Evolutionary conservation across 495 filamentous ascomycete species (phyloP), one percentile per base, ranked within the genome.

Genomic region (Aspergillus carlsbadensis): DNA sequence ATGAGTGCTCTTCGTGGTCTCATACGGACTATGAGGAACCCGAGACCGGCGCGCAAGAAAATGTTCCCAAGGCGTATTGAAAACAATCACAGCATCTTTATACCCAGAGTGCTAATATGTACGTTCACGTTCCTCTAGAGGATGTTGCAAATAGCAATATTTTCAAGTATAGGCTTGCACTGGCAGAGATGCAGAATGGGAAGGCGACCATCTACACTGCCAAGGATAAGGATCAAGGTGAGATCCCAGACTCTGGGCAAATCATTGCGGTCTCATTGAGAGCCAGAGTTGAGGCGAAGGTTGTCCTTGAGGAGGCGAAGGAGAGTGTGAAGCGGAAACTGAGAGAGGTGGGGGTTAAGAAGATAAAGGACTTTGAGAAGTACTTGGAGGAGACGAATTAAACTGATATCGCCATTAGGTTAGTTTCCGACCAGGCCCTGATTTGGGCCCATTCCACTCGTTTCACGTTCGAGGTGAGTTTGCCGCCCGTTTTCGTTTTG

Each of bases 1-100:
- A 54, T 20, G 37, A 8, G 31, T 54, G 52, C 41, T 54, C 52
- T 5, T 7, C 29, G 5, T 54, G 52, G 18, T 54, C 52, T 1
- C 52, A 54, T 21, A 24, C 14, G 2, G n/a, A n/a, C 1, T 45
- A 44, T 18, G 35, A 35, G 11, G 24, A 10, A 15, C 47, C 47
- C 17, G 18, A 42, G 39, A 42, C 18, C 10, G 6, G 15, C 13
- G 18, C 15, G 2, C 20, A 17, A 8, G 26, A 4, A 29, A 29
- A 29, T 29, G 8, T 8, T 3, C 41, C 41, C 3, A 43, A 10
- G 10, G 18, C 37, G 14, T 54, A 44, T 29, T 35, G 21, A 10
- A 10, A 21, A 6, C 39, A 22, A 7, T 3, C 13, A 13, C 5
- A 0, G 10, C 17, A 18, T 26, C 3, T 44, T 39, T 40, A 53